These are phyloP conservation scores for Lunularia cruciata DNA, from an alignment of 225 moss, liverwort and hornwort species.

Conservation along the genomic window DNA sequence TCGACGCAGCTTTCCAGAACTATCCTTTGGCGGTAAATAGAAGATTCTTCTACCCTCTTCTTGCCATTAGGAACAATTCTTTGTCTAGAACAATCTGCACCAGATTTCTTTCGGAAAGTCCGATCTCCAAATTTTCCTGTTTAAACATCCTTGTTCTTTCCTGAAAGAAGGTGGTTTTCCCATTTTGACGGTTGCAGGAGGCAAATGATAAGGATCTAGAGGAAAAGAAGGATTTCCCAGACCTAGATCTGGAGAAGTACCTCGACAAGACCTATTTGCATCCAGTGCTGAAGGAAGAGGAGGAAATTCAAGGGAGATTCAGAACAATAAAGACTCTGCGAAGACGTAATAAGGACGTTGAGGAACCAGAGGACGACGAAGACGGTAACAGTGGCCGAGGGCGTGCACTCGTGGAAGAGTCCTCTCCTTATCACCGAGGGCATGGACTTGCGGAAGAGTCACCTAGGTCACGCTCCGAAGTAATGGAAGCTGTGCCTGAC, in stretches of 20 bases:
- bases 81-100: not conserved
- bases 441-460: not conserved
- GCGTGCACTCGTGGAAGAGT: not conserved
- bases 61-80: not conserved
- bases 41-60: no score
- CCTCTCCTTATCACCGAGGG: no score
- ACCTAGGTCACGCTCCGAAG: constrained; percentile 1
- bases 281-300: constrained; percentile 37
- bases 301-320: constrained; percentile 11
- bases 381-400: not conserved
- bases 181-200: constrained; percentile 26
- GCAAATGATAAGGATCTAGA: constrained; percentile 37
- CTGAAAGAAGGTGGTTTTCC: not conserved
- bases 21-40: constrained; percentile 61
- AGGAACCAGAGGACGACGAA: not conserved
- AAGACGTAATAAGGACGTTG: not conserved
- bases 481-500: constrained; percentile 9
- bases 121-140: no score
- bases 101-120: no score
- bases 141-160: no score
- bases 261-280: constrained; percentile 36
- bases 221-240: constrained; percentile 33
- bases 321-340: not conserved
- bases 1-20: constrained; percentile 61
- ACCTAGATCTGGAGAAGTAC: constrained; percentile 29